phyloP scores from a whole-genome alignment of 108 stramenopile genomes.

The Pseudonitzschia delicatissima region DNA sequence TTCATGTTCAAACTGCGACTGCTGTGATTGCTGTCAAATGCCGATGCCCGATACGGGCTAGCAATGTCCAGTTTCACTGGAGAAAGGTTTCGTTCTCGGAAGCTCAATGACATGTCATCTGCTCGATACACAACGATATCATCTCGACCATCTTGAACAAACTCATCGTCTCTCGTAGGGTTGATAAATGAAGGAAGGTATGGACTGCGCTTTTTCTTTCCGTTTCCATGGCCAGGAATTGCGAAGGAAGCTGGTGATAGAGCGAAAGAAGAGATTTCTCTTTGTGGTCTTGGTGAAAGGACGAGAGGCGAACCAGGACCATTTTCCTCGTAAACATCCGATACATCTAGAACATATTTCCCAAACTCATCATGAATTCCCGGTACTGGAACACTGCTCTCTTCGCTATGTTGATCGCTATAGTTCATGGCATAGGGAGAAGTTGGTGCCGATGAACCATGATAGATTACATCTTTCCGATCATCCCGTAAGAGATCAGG shows the following conservation, averaged over 20 bases:
- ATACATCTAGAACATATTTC: slow-evolving; percentile 14
- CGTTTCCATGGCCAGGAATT: neutral
- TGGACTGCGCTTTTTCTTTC: neutral
- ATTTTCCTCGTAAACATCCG: slow-evolving; percentile 22
- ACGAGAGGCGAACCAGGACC: slow-evolving; percentile 32
- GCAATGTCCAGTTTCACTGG: neutral
- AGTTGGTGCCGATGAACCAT: neutral
- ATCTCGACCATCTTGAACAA: neutral
- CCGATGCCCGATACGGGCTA: neutral
- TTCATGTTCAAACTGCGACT: neutral
- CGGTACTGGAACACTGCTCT: slow-evolving; percentile 15
- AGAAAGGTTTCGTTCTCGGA: neutral
- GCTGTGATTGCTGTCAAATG: neutral
- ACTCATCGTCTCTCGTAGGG: neutral
- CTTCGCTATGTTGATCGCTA: neutral
- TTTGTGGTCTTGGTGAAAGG: slow-evolving; percentile 14
- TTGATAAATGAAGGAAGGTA: neutral
- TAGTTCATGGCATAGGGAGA: neutral
- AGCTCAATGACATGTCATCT: neutral
- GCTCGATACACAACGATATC: neutral
- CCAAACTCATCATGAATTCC: slow-evolving; percentile 24
- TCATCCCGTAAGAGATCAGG: neutral
- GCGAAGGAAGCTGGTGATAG: neutral
- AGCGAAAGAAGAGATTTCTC: neutral
- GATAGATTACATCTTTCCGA: neutral